Base-by-base conservation (phyloP, 306 rosid genomes). In the Vigna reflexopilosa region DNA sequence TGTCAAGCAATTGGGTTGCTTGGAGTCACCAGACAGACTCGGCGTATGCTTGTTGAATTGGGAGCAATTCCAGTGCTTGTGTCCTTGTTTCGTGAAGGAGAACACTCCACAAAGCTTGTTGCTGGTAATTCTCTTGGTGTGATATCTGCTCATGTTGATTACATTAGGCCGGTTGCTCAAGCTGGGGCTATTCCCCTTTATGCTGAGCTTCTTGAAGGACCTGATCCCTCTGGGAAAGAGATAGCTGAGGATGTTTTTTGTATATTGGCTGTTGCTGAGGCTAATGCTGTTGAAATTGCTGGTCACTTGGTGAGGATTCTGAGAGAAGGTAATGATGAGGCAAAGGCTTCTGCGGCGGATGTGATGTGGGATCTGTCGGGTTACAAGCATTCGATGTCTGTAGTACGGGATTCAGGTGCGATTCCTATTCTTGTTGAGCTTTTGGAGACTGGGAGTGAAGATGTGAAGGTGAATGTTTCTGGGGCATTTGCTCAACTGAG, bases 171-270 rank as follows among this genome's bases (percentile, higher is more conserved):
- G 7, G 75, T 85, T 79, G 82, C 77, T 72, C 72, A 81, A 78
- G 83, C 86, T 16, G 85, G 89, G 83, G 86, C 85, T 52, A 78
- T 85, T 34, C 78, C 85, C 34, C 81, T 88, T 42, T 88, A 81
- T 79, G 87, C 84, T 0, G 89, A 88, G 84, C 91, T 88, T 64
- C 86, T 88, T 71, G 48, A 48, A 79, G 91, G 91, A 47, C 72
- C 44, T 11, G 86, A 81, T 77, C 83, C 42, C 75, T 24, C 52
- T 32, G 91, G 91, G 32, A 85, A 49, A 83, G 91, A 81, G 67
- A 88, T 83, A 65, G 86, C 89, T 0, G 81, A 83, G 82, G 87
- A 85, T 63, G 83, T 67, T 11, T 78, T 88, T 72, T 88, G 83
- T 55, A 68, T 83, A 79, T 56, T 85, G 81, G 86, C 85, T 67